These are phyloP conservation scores for Huiozyma naganishii DNA, from an alignment of 805 yeast species.

Conservation along the genomic window DNA sequence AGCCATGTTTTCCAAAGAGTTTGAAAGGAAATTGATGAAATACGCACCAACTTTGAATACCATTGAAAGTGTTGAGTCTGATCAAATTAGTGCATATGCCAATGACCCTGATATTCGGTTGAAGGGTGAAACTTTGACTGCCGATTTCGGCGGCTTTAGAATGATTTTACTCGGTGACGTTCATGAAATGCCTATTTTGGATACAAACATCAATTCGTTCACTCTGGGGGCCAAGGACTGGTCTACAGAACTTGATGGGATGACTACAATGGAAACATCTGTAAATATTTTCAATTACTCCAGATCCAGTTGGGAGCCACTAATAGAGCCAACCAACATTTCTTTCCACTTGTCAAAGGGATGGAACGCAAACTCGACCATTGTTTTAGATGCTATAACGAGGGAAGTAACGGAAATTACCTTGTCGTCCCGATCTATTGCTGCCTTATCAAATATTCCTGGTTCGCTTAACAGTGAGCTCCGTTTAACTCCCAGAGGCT, in stretches of 20 bases:
- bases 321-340: slow-evolving; percentile 79
- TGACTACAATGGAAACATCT: slow-evolving; percentile 50
- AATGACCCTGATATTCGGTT: slow-evolving; percentile 34
- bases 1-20: slow-evolving; percentile 44
- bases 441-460: slow-evolving; percentile 60
- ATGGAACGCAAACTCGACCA: slow-evolving; percentile 34
- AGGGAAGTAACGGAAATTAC: slow-evolving; percentile 69
- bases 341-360: slow-evolving; percentile 55
- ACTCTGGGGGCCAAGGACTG: slow-evolving; percentile 62
- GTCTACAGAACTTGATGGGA: slow-evolving; percentile 74
- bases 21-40: slow-evolving; percentile 41
- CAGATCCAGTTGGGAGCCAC: slow-evolving; percentile 89
- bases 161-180: slow-evolving; percentile 81
- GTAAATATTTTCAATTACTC: slow-evolving; percentile 80
- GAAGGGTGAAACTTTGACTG: slow-evolving; percentile 57
- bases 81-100: slow-evolving; percentile 3
- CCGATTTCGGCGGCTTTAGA: slow-evolving; percentile 64
- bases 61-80: slow-evolving; percentile 24
- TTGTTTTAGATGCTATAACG: slow-evolving; percentile 62
- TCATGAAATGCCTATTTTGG: slow-evolving; percentile 81
- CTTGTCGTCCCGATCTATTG: slow-evolving; percentile 71
- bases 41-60: slow-evolving; percentile 58
- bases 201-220: slow-evolving; percentile 63
- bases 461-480: slow-evolving; percentile 43
- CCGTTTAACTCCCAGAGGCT: slow-evolving; percentile 55